Base-by-base conservation (phyloP, 2,329 filamentous ascomycete genomes). In the Ceratocystis cubensis region DNA sequence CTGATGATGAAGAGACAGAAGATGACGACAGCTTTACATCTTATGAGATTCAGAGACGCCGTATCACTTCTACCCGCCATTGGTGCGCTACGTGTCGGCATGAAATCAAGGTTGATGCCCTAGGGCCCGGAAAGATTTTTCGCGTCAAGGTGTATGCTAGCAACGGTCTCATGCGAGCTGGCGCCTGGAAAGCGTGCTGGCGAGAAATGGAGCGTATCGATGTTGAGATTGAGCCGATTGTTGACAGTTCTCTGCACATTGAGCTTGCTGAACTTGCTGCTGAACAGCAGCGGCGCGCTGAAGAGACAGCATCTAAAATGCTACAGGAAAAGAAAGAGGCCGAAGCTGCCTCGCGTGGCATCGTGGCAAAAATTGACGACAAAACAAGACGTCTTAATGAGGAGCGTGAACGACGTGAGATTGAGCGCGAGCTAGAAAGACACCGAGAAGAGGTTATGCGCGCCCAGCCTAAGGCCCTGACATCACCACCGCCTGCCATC, bases 181-280 rank as follows among this genome's bases (percentile, higher is more conserved):
- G 91, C 0, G 93, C 94, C 0, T 99, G 94, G 94, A 84, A 84
- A 3, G 92, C 92, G 1, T 93, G 90, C 67, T 99, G 93, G 93
- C 88, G 85, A 71, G 93, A 97, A 75, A 99, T 99, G 94, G 94
- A 99, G 76, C 84, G 93, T n/a, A 90, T 97, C 0, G 94, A 99
- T 73, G 89, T 96, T 1, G 93, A 97, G 75, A 84, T 99, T 64
- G 84, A 89, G 71, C 88, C 94, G 2, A 83, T 87, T 72, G 81
- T 91, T 10, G 82, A 85, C 20, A 74, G 82, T 0, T 75, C 79
- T 1, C 73, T 87, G 13, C 80, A 85, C 65, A 80, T 81, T 20
- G 83, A 85, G 70, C 76, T 91, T 22, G 82, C 85, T 67, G 77
- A 76, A n/a, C 75, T 86, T 7, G 78, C 78, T 46, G 75, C 76